Evolutionary conservation across 306 rosid species (phyloP), one percentile per base, ranked within the genome.

Genomic region (Morella rubra): DNA sequence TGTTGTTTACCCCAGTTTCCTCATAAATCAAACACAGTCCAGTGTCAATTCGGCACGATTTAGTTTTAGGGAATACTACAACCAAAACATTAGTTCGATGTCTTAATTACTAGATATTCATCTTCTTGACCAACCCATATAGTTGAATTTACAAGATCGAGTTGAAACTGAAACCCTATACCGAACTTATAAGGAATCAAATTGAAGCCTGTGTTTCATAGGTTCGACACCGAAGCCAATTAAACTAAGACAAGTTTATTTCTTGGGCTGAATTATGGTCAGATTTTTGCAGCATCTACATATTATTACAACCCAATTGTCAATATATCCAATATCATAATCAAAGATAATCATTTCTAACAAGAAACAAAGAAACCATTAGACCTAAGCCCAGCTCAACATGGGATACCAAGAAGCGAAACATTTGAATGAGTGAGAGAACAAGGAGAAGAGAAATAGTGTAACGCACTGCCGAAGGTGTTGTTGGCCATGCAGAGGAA

Each of bases 401-500:
- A 49, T 49, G 14, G 52, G 14, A 49, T 9, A 49, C 14, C 16
- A 49, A 49, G 52, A 49, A 49, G 11, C 14, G 52, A 9, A 14
- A 49, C 14, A 49, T 49, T 11, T 12, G 52, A 49, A 49, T 11
- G 16, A 49, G 53, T 12, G 53, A 49, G 14, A 49, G 15, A 10
- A n/a, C 50, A 12, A 22, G 0, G 44, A 56, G 11, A 52, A 24
- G 47, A 14, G 32, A 51, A 18, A n/a, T 18, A 11, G 16, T 16
- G 24, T 6, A 32, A 89, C 99, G 83, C 74, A 96, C 99, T 89
- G 87, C 99, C 99, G 37, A 89, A 96, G 65, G 98, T 81, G 72
- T 92, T 97, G 87, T 91, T 96, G 71, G 99, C 97, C 97, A 96
- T 91, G 79, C 99, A 96, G 79, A 96, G 91, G 79, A 81, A 96